Base-by-base conservation (phyloP, 805 yeast species). In the Candida pseudofarinosa region DNA sequence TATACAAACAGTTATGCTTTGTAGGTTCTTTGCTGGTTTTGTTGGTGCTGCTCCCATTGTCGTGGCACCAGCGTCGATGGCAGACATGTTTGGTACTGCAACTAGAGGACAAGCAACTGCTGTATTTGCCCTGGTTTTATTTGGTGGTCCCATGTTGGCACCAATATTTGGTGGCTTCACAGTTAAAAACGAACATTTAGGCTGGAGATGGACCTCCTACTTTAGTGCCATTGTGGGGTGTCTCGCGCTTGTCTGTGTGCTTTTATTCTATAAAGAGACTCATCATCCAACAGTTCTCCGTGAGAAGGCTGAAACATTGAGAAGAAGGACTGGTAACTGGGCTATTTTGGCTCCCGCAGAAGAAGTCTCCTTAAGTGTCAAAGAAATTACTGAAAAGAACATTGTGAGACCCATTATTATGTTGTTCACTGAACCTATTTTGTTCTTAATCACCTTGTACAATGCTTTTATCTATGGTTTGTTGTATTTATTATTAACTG, bases 41-140 rank as follows among this genome's bases (percentile, higher is more conserved):
- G 63, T 82, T 42, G 95, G 93, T 51, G 87, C 91, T 19, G 88
- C 90, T 31, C 88, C 91, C 0, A 59, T 87, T 56, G 89, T 85
- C 19, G 85, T 85, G 33, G 42, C 90, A 10, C 93, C 93, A 23
- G 95, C 93, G 37, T 76, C 85, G 0, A 81, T 86, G 66, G 84
- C 91, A 4, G 95, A 88, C 59, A 71, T 86, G 73, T 86, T 79
- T 58, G 77, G 75, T 50, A 77, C 80, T 46, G 59, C 59, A 14
- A 55, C 69, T 18, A 77, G 95, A 62, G 95, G 95, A 50, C 75
- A 72, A 38, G 90, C 93, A n/a, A 69, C 86, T 54, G 69, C 80
- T 12, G 46, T 81, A 14, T 87, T 86, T 52, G 67, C 85, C 2
- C 71, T 83, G 63, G 78, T 81, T 39, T 86, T 85, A 20, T 83